Percentiles rank a stretch among this genome's conserved stretches.
phyloP scores from a whole-genome alignment of 78 protist species.

The Paulinella micropora region DNA sequence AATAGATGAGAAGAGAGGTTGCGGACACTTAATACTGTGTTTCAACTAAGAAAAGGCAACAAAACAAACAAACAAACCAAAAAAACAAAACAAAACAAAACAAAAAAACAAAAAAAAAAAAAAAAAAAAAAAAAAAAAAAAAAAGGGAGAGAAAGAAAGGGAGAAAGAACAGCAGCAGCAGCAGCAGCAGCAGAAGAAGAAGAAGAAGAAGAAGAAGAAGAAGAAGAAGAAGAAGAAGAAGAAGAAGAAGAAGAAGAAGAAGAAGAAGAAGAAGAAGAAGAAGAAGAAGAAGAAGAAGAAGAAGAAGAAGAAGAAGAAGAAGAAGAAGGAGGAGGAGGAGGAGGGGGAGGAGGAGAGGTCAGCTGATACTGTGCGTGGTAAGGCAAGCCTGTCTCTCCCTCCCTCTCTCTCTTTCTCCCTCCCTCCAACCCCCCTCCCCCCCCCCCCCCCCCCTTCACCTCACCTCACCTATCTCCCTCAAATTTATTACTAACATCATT shows the following conservation, averaged over 20 bases:
- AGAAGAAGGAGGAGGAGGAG: not conserved
- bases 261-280: not conserved
- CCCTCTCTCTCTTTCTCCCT: too few relatives aligned
- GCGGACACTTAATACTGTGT: too few relatives aligned
- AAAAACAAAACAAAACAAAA: too few relatives aligned
- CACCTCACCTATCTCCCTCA: too few relatives aligned
- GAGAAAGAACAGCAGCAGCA: not conserved
- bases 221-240: not conserved
- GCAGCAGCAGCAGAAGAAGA: not conserved
- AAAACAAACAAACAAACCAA: too few relatives aligned
- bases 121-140: not conserved
- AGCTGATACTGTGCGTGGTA: not conserved
- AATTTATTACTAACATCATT: not conserved
- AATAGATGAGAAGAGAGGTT: too few relatives aligned
- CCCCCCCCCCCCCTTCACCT: too few relatives aligned
- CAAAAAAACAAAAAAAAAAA: too few relatives aligned
- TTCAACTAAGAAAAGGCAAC: too few relatives aligned
- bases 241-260: not conserved
- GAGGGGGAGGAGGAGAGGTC: not conserved
- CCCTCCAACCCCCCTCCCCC: too few relatives aligned
- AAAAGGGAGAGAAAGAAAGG: not conserved
- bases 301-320: not conserved
- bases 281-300: not conserved
- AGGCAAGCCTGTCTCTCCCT: too few relatives aligned
- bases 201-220: not conserved